Base-by-base conservation (phyloP, 352 stramenopile genomes). In the Phytophthora melonis region DNA sequence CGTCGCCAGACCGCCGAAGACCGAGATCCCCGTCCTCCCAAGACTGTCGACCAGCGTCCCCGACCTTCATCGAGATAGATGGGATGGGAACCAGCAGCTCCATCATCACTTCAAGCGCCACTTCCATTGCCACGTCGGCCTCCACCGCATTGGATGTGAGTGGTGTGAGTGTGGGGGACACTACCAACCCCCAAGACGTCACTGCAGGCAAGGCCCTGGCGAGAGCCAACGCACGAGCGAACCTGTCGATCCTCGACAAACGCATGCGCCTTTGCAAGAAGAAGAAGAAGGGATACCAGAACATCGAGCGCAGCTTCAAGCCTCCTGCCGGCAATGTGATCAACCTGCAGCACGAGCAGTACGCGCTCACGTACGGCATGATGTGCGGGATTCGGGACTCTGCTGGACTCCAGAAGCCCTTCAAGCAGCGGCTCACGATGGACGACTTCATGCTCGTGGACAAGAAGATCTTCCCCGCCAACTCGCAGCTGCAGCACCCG, bases 381-480 rank as follows among this genome's bases (percentile, higher is more conserved):
- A 99, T 99, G 98, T 97, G 98, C 49, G 97, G 98, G 21, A 98
- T 99, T 62, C 87, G 98, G 45, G 98, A 98, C 62, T 98, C 95
- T 5, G 98, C 98, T 13, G 94, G 95, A 5, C 69, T 91, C 2
- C 84, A 91, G 66, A 93, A 91, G 36, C 80, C 83, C 30, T 93
- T 94, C 74, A 91, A 93, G 72, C 85, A 90, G 65, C 81, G 84
- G 6, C 79, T 98, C 30, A 95, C 84, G 8, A 93, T 98, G 83
- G 91, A 96, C 68, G 95, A 98, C 75, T 98, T 98, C 57, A 97
- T 94, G 84, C 76, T 82, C 25, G 83, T 95, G 8, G 87, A 94
- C 75, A 95, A 94, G 58, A 88, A 89, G 55, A 84, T 82, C 30
- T 91, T 92, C 52, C 84, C 89, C 2, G 85, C 86, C 32, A 95